Conservation (phyloP, 148 eudicot species). For the Camellia sinensis region DNA sequence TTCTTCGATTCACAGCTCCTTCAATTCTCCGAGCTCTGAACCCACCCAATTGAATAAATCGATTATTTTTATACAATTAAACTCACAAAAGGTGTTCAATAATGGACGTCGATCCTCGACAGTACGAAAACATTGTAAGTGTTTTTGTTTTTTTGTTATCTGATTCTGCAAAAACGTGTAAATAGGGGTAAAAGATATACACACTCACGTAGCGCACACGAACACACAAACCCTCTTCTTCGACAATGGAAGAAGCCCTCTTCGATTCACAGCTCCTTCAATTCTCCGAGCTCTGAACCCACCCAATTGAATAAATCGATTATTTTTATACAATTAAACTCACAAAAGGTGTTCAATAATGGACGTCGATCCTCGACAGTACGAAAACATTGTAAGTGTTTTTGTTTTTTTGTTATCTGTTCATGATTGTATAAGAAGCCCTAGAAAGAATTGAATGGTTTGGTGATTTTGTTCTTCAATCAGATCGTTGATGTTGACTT, state of each 20-base stretch:
- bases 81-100: not conserved
- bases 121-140: conserved; percentile 54
- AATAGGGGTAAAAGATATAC: no score
- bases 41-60: not conserved
- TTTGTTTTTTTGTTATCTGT: not conserved
- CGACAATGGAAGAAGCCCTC: not conserved
- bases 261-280: not conserved
- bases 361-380: conserved; percentile 63
- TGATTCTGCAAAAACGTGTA: no score
- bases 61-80: not conserved
- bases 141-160: not conserved
- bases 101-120: conserved; percentile 66
- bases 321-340: not conserved
- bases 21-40: not conserved
- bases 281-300: not conserved
- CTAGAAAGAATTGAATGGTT: not conserved
- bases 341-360: conserved; percentile 19
- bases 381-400: conserved; percentile 49
- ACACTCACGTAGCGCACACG: no score
- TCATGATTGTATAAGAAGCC: not conserved
- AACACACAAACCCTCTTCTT: no score
- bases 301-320: not conserved
- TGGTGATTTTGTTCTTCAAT: not conserved
- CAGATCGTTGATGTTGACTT: conserved; percentile 9
- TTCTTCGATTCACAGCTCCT: not conserved